Evolutionary conservation across 768 basidiomycete species (phyloP).

Genomic region (Trametes cinnabarina): DNA sequence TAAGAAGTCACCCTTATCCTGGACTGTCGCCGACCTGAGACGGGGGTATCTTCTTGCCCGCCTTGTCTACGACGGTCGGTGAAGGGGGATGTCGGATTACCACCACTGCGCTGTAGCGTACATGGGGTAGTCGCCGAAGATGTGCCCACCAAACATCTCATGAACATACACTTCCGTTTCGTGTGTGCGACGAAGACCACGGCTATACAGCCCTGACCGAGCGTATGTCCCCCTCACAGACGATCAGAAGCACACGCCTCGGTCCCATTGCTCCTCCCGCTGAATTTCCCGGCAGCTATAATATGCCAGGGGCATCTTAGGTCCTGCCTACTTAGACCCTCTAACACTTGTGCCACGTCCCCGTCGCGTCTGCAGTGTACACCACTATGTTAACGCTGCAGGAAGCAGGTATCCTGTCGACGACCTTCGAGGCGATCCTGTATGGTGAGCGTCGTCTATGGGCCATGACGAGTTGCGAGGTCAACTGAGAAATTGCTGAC

Average conservation of each 20-base stretch:
- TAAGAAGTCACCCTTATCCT: slow-evolving; percentile 9
- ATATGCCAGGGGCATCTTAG: neutral
- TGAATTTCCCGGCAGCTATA: slow-evolving; percentile 5
- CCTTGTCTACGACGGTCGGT: neutral
- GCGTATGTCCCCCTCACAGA: neutral
- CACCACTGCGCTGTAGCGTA: too few species aligned
- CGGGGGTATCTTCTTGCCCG: neutral
- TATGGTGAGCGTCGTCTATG: slow-evolving; percentile 17
- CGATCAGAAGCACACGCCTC: slow-evolving; percentile 5
- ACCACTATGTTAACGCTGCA: slow-evolving; percentile 11
- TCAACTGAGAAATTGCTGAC: neutral
- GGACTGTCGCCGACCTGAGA: neutral
- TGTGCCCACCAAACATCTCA: neutral
- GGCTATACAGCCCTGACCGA: neutral
- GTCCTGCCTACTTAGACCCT: neutral
- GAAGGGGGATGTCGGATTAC: neutral
- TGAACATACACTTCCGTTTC: neutral
- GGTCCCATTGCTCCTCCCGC: slow-evolving; percentile 1
- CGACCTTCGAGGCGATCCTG: slow-evolving; percentile 22
- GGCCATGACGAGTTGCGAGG: too few species aligned
- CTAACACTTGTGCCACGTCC: neutral
- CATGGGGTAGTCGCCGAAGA: neutral
- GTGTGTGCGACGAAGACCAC: neutral
- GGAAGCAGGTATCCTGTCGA: slow-evolving; percentile 22
- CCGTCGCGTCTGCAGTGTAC: neutral